phyloP scores from a whole-genome alignment of 805 yeast genomes.

The Hanseniaspora lachancei region DNA sequence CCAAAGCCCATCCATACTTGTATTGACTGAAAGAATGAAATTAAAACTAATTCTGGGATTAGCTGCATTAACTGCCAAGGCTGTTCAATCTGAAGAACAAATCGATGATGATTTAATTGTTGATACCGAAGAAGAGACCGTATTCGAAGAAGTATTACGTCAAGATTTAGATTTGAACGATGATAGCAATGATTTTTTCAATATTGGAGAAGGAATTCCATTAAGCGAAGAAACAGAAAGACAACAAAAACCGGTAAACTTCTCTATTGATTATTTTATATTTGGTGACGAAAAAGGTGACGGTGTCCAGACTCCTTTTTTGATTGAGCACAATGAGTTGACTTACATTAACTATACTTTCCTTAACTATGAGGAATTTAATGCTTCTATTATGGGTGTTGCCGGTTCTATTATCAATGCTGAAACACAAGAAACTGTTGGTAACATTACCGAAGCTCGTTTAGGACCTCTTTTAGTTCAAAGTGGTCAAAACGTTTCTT shows the following conservation, averaged over 20 bases:
- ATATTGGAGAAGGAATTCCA: background rate
- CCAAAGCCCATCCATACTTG: background rate
- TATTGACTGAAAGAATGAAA: background rate
- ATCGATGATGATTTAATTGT: background rate
- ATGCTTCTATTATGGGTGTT: constrained; percentile 47
- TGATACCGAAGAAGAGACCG: background rate
- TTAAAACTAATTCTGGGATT: background rate
- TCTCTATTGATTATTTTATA: constrained; percentile 38
- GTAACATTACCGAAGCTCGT: constrained; percentile 52
- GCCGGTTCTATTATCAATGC: constrained; percentile 55
- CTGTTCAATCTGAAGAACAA: background rate
- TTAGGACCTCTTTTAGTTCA: constrained; percentile 47
- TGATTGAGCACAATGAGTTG: constrained; percentile 41
- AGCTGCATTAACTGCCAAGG: background rate
- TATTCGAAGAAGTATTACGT: background rate
- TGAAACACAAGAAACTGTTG: constrained; percentile 35
- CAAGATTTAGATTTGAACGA: background rate
- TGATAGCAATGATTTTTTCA: background rate
- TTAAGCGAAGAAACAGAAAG: constrained; percentile 17
- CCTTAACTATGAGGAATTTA: constrained; percentile 39
- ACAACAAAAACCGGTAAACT: constrained; percentile 31
- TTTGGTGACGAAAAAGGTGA: constrained; percentile 32
- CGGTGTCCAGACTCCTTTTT: constrained; percentile 29
- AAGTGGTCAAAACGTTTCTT: constrained; percentile 36
- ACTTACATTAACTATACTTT: constrained; percentile 40